Evolutionary conservation across 805 yeast species (phyloP).

Genomic region (Metschnikowia orientalis): DNA sequence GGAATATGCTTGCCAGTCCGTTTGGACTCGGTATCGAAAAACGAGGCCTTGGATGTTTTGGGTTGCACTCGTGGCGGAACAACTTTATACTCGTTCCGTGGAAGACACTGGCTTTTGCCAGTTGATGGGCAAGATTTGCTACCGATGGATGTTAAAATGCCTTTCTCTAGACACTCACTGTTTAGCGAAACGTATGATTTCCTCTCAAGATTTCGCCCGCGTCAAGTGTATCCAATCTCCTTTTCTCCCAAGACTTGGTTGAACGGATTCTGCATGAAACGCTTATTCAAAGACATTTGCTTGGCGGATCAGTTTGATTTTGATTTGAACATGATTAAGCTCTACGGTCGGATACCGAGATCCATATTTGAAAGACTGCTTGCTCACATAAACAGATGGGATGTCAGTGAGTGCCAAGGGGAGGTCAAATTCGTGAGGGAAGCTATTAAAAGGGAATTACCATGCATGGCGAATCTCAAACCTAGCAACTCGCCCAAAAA

Average conservation of each 20-base stretch:
- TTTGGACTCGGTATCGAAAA: slow-evolving; percentile 13
- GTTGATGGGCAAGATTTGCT: slow-evolving; percentile 25
- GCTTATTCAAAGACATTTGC: slow-evolving; percentile 36
- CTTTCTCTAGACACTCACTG: slow-evolving; percentile 47
- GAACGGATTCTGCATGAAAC: slow-evolving; percentile 34
- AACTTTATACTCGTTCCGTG: slow-evolving; percentile 21
- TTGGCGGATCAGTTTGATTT: slow-evolving; percentile 6
- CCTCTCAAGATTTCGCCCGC: slow-evolving; percentile 32
- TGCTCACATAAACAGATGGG: slow-evolving; percentile 31
- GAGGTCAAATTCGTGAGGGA: slow-evolving; percentile 24
- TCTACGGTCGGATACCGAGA: slow-evolving; percentile 5
- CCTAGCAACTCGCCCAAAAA: neutral
- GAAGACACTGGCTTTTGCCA: slow-evolving; percentile 28
- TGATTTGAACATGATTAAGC: slow-evolving; percentile 9
- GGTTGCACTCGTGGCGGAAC: slow-evolving; percentile 20
- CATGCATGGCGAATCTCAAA: neutral
- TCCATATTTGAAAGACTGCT: slow-evolving; percentile 11
- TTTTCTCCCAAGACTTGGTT: slow-evolving; percentile 31
- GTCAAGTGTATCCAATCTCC: slow-evolving; percentile 43
- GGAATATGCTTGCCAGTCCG: slow-evolving; percentile 27
- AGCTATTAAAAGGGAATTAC: slow-evolving; percentile 1
- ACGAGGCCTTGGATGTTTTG: slow-evolving; percentile 16
- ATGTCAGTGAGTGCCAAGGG: slow-evolving; percentile 24
- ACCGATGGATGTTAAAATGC: slow-evolving; percentile 32
- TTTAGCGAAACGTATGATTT: slow-evolving; percentile 37